phyloP scores from a whole-genome alignment of 305 asterid genomes.

The Rubia peregrina region DNA sequence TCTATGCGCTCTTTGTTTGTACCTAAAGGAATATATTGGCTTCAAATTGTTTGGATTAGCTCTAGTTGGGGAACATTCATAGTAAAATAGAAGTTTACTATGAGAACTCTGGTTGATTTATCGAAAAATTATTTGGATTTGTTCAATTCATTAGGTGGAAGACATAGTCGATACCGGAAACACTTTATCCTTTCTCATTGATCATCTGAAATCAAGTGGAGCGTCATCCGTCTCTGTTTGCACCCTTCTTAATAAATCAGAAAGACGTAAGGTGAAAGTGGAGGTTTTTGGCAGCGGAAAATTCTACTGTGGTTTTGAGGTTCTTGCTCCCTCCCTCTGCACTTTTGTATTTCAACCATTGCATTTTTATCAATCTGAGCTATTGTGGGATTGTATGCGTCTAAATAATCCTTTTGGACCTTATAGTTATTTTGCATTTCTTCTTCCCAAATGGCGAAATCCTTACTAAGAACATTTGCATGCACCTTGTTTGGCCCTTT shows the following conservation, averaged over 20 bases:
- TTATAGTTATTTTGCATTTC: background rate
- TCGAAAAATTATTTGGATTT: slow-evolving; percentile 1
- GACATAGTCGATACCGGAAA: slow-evolving; percentile 90
- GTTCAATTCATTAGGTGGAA: slow-evolving; percentile 52
- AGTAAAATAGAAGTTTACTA: background rate
- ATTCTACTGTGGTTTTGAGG: slow-evolving; percentile 85
- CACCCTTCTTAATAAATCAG: slow-evolving; percentile 74
- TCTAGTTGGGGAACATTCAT: background rate
- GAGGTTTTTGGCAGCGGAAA: slow-evolving; percentile 74
- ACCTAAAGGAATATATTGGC: background rate
- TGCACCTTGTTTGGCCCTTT: background rate
- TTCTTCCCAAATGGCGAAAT: background rate
- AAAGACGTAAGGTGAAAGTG: slow-evolving; percentile 50
- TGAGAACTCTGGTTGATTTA: background rate
- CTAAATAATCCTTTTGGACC: background rate
- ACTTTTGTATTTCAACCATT: background rate
- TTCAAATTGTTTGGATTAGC: background rate
- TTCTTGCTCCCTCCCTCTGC: slow-evolving; percentile 23
- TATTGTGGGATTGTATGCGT: background rate
- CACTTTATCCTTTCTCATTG: slow-evolving; percentile 58
- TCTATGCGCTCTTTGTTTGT: background rate
- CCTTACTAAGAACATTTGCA: background rate
- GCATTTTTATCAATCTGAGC: background rate
- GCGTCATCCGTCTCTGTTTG: slow-evolving; percentile 79
- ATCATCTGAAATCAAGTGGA: slow-evolving; percentile 67